These are phyloP conservation scores for Boletus rex-veris DNA, from an alignment of 768 basidiomycete genomes.

Conservation along the genomic window DNA sequence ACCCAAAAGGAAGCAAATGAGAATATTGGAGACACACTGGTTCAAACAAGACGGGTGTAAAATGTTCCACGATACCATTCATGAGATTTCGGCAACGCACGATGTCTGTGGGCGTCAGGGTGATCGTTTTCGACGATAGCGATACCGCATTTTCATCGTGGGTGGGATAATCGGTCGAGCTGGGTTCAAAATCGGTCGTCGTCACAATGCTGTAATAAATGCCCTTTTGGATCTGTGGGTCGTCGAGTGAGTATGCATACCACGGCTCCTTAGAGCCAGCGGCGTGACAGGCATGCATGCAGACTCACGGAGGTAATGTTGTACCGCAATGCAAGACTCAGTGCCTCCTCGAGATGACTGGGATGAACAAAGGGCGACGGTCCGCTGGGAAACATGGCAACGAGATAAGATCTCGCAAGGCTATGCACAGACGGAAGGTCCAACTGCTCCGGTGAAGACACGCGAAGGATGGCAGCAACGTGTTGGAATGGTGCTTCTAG, in stretches of 20 bases:
- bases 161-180: conserved; percentile 17
- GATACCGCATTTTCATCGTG: not conserved
- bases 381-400: conserved; percentile 47
- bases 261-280: not conserved
- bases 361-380: conserved; percentile 42
- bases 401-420: conserved; percentile 41
- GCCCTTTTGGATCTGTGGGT: conserved; percentile 52
- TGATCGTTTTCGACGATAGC: not conserved
- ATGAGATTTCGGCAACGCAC: conserved; percentile 49
- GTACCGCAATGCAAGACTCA: conserved; percentile 49
- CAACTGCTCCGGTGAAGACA: conserved; percentile 52
- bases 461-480: conserved; percentile 54
- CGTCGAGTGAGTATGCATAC: not conserved
- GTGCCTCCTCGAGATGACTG: conserved; percentile 48
- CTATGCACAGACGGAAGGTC: conserved; percentile 54
- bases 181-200: conserved; percentile 51
- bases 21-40: conserved; percentile 33
- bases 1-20: too few relatives aligned
- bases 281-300: not conserved
- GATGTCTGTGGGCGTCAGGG: conserved; percentile 33
- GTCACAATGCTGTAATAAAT: conserved; percentile 64
- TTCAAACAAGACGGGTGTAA: conserved; percentile 72
- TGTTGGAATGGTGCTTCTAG: conserved; percentile 42
- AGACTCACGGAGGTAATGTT: conserved; percentile 47
- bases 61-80: conserved; percentile 56